Evolutionary conservation across 2,329 filamentous ascomycete genomes (phyloP).

Genomic region (Aureobasidium sp.): DNA sequence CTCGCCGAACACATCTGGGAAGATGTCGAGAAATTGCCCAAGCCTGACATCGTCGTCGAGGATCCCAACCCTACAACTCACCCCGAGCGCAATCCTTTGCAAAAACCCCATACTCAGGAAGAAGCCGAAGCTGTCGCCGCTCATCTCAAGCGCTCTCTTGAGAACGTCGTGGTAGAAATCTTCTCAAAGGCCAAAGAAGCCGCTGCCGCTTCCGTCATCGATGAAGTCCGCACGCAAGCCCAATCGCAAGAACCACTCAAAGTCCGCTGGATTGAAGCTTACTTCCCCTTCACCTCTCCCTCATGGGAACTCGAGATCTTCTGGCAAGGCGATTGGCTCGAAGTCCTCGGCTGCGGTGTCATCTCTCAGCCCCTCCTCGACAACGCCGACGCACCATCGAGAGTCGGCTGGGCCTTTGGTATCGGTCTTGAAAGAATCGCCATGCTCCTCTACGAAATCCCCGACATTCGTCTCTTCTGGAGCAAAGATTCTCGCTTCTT

Average conservation of each 20-base stretch:
- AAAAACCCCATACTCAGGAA: constrained; percentile 60
- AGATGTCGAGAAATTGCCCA: constrained; percentile 65
- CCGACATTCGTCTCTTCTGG: constrained; percentile 97
- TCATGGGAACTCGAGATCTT: constrained; percentile 95
- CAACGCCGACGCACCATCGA: constrained; percentile 65
- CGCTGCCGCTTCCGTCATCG: constrained; percentile 40
- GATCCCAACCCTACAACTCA: constrained; percentile 77
- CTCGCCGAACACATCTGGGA: constrained; percentile 59
- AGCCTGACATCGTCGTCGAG: constrained; percentile 68
- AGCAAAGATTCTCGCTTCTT: constrained; percentile 77
- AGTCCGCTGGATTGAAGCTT: constrained; percentile 92
- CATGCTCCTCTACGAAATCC: constrained; percentile 94
- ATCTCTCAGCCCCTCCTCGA: constrained; percentile 75
- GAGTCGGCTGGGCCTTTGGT: constrained; percentile 92
- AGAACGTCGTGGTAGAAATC: constrained; percentile 82
- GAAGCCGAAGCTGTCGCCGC: constrained; percentile 77
- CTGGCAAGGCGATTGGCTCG: constrained; percentile 91
- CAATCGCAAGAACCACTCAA: constrained; percentile 58
- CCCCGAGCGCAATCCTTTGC: constrained; percentile 73
- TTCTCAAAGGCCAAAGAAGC: constrained; percentile 71
- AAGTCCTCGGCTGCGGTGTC: constrained; percentile 88
- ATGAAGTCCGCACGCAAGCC: constrained; percentile 30
- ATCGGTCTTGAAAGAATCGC: constrained; percentile 90
- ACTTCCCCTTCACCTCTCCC: constrained; percentile 93
- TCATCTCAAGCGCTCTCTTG: constrained; percentile 83